Conservation (phyloP, 176 grass and related monocot species). For the Hsuehochloa calcarea region DNA sequence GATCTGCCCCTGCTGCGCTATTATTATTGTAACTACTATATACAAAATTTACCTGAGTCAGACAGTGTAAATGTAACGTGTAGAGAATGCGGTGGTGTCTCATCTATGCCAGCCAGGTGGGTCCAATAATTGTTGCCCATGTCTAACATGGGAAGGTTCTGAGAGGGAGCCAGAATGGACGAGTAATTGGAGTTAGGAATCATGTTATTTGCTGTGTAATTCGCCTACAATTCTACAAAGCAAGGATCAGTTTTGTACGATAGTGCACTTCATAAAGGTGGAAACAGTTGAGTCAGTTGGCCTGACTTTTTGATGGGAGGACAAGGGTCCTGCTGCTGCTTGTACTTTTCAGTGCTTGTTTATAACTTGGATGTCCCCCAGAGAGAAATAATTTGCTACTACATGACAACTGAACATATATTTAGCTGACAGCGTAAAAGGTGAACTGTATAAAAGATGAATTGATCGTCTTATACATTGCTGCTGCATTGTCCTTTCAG, state of each 20-base stretch:
- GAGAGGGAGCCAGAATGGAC: conserved; percentile 24
- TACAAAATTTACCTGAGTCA: not conserved
- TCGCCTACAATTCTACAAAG: conserved; percentile 25
- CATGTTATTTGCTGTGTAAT: conserved; percentile 52
- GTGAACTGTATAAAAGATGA: not conserved
- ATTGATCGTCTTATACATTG: not conserved
- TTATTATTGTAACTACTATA: not conserved
- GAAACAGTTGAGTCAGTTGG: conserved; percentile 58
- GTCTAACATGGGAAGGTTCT: conserved; percentile 74
- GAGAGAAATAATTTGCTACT: not conserved
- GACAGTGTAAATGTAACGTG: not conserved
- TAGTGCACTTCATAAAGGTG: conserved; percentile 41
- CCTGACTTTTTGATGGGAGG: conserved; percentile 59
- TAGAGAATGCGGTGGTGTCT: conserved; percentile 23
- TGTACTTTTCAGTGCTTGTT: conserved; percentile 48
- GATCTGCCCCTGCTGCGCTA: not conserved
- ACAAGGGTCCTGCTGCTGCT: conserved; percentile 53
- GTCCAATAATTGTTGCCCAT: conserved; percentile 28
- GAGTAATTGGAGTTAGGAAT: conserved; percentile 39
- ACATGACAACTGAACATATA: not conserved
- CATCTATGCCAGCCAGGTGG: conserved; percentile 34
- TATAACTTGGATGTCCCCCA: conserved; percentile 34
- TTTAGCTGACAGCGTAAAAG: conserved; percentile 10
- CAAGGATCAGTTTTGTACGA: conserved; percentile 26
- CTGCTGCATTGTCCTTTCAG: not conserved